These are phyloP conservation scores for Zopfia rhizophila DNA, from an alignment of 2,329 filamentous ascomycete species.

Conservation along the genomic window DNA sequence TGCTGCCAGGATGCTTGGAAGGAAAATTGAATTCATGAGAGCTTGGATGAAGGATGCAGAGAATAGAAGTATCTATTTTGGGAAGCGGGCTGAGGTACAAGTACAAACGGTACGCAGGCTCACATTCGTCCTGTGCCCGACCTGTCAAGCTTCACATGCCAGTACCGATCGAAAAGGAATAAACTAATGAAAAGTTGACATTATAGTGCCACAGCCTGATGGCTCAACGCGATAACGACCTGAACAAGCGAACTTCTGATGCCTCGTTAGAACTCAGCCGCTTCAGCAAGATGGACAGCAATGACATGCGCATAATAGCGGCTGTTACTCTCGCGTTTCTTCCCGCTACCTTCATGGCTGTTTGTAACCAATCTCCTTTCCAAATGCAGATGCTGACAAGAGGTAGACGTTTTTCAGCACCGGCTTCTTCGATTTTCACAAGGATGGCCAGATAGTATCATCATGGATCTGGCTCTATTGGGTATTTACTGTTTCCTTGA, in stretches of 20 bases:
- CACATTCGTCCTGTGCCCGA: not conserved
- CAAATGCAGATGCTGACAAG: not conserved
- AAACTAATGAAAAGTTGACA: too few relatives aligned
- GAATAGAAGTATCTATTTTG: slow-evolving; percentile 9
- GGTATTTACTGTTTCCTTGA: slow-evolving; percentile 3
- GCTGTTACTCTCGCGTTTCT: slow-evolving; percentile 19
- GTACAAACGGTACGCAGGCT: slow-evolving; percentile 9
- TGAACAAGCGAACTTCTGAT: slow-evolving; percentile 4
- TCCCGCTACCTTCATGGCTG: slow-evolving; percentile 12
- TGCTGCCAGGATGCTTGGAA: slow-evolving; percentile 1
- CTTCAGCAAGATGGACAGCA: too few relatives aligned
- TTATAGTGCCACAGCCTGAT: slow-evolving; percentile 13
- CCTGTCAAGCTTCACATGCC: not conserved
- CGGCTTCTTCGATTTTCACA: slow-evolving; percentile 6
- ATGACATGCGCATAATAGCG: slow-evolving; percentile 20
- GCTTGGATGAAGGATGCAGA: slow-evolving; percentile 2
- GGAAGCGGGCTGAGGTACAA: slow-evolving; percentile 12
- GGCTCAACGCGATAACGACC: slow-evolving; percentile 14
- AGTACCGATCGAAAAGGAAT: too few relatives aligned
- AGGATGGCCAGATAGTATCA: not conserved
- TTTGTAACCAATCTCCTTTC: slow-evolving; percentile 8
- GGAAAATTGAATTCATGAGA: too few relatives aligned
- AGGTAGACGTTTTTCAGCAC: slow-evolving; percentile 6
- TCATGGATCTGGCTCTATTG: slow-evolving; percentile 5
- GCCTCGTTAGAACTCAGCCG: slow-evolving; percentile 1